Evolutionary conservation across 495 filamentous ascomycete species (phyloP), one percentile per base, ranked within the genome.

Genomic region (Bacidia gigantensis): DNA sequence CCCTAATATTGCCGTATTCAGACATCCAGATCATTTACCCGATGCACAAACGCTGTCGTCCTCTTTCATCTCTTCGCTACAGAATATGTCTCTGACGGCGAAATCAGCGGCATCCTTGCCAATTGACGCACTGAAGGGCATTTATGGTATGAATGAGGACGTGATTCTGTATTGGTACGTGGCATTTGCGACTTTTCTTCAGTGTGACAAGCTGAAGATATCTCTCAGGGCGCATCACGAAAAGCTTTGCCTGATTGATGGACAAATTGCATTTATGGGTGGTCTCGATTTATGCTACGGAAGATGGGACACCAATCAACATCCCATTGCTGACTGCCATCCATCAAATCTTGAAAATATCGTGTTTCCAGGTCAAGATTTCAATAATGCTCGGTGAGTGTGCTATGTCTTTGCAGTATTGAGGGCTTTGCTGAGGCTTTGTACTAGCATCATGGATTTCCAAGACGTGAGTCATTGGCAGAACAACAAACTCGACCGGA

Each of bases 311-410:
- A 80, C 76, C 23, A 67, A 75, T 57, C 70, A 81, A 58, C 90
- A 97, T 64, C 77, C 84, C 11, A 84, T 95, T 40, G 78, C 89
- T 12, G 90, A 97, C 68, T 78, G 81, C 11, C 89, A 96, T 63
- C 87, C 87, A 1, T 75, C 75, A 1, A 80, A 92, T 63, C 61
- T 93, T 1, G 76, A 82, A 43, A 67, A 74, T 23, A 85, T 81
- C 29, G 67, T 96, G 0, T 95, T 94, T 66, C 84, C 87, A 0
- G 89, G 89, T 3, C 90, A 97, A 57, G 90, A 97, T 61, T 97
- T 84, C 66, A 97, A 97, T 67, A 95, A 97, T 62, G 88, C 87
- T 26, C 46, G 54, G 54, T 56, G 44, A 52, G 38, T 17, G 21
- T 5, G n/a, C 44, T 47, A 44, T 9, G 7, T 17, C 41, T 44